Percentiles rank a stretch among this genome's conserved stretches.
Conservation (phyloP, 202 grass and related monocot genomes). For the Panicum hallii region DNA sequence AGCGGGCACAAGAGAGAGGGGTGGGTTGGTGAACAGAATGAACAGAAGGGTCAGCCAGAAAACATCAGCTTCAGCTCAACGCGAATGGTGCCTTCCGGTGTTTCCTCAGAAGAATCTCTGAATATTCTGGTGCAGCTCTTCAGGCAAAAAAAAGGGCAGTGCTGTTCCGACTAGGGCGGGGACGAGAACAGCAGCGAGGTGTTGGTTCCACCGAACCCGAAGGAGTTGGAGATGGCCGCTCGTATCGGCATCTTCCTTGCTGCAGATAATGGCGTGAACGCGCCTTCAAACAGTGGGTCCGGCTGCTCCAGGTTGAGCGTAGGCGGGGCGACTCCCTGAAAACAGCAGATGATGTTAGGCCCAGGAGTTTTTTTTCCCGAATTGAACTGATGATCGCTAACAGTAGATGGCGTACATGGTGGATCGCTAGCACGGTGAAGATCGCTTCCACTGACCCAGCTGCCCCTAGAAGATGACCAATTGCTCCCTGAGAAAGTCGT, state of each 20-base stretch:
- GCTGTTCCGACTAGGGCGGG: slow-evolving; percentile 30
- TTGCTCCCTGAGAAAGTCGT: slow-evolving; percentile 67
- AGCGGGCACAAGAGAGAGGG: neutral
- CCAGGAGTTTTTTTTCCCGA: neutral
- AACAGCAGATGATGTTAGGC: neutral
- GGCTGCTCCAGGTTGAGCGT: slow-evolving; percentile 80
- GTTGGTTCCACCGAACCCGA: slow-evolving; percentile 94
- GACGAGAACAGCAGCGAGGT: slow-evolving; percentile 76
- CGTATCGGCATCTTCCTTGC: slow-evolving; percentile 72
- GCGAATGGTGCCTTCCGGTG: slow-evolving; percentile 31
- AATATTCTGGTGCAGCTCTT: slow-evolving; percentile 12
- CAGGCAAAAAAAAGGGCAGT: neutral
- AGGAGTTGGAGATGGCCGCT: slow-evolving; percentile 87
- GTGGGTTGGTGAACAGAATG: neutral
- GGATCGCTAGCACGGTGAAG: slow-evolving; percentile 78
- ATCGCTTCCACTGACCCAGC: slow-evolving; percentile 94
- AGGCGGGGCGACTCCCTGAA: slow-evolving; percentile 73
- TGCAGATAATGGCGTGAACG: slow-evolving; percentile 60
- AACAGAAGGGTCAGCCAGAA: neutral
- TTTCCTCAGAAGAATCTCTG: neutral
- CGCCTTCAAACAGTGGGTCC: slow-evolving; percentile 65
- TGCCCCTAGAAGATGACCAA: slow-evolving; percentile 91
- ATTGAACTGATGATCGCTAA: neutral
- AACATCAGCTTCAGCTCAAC: slow-evolving; percentile 17
- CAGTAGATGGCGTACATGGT: slow-evolving; percentile 56